Conservation (phyloP, 441 rosid species). For the Eruca vesicaria region DNA sequence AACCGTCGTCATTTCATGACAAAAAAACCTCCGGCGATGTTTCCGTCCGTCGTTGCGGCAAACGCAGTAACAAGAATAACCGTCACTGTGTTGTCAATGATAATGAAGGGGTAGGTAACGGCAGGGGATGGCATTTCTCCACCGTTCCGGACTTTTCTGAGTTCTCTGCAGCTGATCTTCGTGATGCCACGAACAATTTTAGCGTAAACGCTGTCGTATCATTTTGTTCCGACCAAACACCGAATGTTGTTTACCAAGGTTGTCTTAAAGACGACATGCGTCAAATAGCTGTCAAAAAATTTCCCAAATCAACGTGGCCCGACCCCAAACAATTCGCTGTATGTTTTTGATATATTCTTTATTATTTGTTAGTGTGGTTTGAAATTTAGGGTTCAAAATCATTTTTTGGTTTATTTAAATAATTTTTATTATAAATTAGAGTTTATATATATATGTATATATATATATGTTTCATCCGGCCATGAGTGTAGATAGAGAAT, state of each 20-base stretch:
- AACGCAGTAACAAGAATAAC: constrained; percentile 22
- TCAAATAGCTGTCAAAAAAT: constrained; percentile 73
- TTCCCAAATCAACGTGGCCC: constrained; percentile 78
- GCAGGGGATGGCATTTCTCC: constrained; percentile 31
- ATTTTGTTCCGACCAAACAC: constrained; percentile 69
- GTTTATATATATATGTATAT: too few relatives aligned
- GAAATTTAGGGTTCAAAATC: neutral
- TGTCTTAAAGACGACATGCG: constrained; percentile 51
- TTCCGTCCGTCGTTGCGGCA: constrained; percentile 21
- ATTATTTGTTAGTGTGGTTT: too few relatives aligned
- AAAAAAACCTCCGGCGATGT: constrained; percentile 27
- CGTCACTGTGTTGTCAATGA: constrained; percentile 27
- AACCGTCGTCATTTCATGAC: constrained; percentile 16
- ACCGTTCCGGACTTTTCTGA: constrained; percentile 49
- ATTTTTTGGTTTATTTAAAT: neutral
- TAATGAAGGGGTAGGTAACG: neutral
- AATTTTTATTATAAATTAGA: too few relatives aligned
- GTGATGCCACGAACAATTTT: constrained; percentile 80
- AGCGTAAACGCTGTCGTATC: constrained; percentile 70
- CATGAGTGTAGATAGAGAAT: neutral
- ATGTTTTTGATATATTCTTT: neutral
- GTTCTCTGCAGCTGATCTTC: constrained; percentile 75
- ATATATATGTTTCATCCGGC: neutral
- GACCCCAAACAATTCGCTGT: constrained; percentile 92
- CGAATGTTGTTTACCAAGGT: constrained; percentile 78